Percentiles rank a stretch among this genome's conserved stretches.
These are phyloP conservation scores for Coniferiporia sulphurascens DNA, from an alignment of 1,284 basidiomycete species.

Conservation along the genomic window DNA sequence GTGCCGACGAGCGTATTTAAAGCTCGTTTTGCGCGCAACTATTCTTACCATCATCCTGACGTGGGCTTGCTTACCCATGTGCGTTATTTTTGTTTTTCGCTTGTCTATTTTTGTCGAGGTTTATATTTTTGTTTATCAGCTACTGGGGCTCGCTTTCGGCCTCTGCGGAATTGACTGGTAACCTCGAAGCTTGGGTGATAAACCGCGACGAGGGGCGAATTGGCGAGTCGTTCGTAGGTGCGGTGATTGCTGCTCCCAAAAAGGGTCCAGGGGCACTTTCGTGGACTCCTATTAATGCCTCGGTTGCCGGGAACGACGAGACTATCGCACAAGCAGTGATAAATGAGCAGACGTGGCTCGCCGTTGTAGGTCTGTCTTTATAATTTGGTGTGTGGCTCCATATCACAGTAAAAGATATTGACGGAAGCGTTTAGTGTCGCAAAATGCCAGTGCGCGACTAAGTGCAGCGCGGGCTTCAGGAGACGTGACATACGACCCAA, in stretches of 20 bases:
- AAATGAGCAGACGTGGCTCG: conserved; percentile 31
- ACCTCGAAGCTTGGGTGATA: conserved; percentile 39
- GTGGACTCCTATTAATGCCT: conserved; percentile 28
- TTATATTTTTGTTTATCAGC: conserved; percentile 15
- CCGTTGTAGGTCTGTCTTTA: conserved; percentile 31
- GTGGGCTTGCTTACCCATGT: conserved; percentile 15
- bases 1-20: conserved; percentile 12
- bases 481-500: conserved; percentile 30
- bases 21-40: conserved; percentile 11
- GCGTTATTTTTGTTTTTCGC: background rate
- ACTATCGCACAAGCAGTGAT: conserved; percentile 29
- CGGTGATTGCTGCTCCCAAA: conserved; percentile 25
- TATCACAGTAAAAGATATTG: no score
- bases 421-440: conserved; percentile 24
- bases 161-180: conserved; percentile 29
- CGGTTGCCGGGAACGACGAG: conserved; percentile 24
- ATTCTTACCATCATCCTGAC: conserved; percentile 11
- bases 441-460: conserved; percentile 28
- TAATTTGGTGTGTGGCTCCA: background rate
- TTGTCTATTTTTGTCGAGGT: background rate
- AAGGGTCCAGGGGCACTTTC: conserved; percentile 26
- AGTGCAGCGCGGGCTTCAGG: conserved; percentile 29
- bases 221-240: conserved; percentile 30
- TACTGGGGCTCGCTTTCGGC: conserved; percentile 42
- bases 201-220: conserved; percentile 39